phyloP scores from a whole-genome alignment of 2,329 filamentous ascomycete species.

The Blastomyces silverae region DNA sequence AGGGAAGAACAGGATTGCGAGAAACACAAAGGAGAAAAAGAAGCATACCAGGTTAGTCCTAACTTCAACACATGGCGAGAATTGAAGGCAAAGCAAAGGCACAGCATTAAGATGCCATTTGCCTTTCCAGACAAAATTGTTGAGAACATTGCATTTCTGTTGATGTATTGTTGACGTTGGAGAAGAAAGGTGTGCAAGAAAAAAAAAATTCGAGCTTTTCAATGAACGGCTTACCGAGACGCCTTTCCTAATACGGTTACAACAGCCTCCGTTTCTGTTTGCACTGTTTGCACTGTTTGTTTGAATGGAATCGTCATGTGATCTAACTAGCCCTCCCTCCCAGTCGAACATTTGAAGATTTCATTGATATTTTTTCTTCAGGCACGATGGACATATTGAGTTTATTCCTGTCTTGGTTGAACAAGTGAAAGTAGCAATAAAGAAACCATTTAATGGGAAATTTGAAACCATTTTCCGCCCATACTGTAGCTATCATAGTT shows the following conservation, averaged over 20 bases:
- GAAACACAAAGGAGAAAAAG: background rate
- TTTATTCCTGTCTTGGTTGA: no score
- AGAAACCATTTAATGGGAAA: background rate
- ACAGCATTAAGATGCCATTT: background rate
- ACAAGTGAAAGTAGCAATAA: background rate
- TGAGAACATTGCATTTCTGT: slow-evolving; percentile 13
- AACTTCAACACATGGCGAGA: background rate
- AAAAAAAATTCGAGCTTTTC: slow-evolving; percentile 29
- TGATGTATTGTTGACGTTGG: slow-evolving; percentile 19
- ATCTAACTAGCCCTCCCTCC: no score
- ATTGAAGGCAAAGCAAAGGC: background rate
- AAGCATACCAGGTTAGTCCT: slow-evolving; percentile 29
- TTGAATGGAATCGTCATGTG: background rate
- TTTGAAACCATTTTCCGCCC: background rate
- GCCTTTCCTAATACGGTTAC: slow-evolving; percentile 19
- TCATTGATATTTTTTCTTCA: no score
- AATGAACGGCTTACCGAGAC: slow-evolving; percentile 29
- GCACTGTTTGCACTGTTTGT: slow-evolving; percentile 15
- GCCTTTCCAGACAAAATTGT: background rate
- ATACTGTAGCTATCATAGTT: background rate
- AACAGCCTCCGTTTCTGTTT: slow-evolving; percentile 17
- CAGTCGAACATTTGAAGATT: no score
- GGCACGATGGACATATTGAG: no score
- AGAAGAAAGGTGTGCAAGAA: slow-evolving; percentile 22
- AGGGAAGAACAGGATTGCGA: slow-evolving; percentile 23